phyloP scores from a whole-genome alignment of 305 asterid genomes.

The Plantago lanceolata region DNA sequence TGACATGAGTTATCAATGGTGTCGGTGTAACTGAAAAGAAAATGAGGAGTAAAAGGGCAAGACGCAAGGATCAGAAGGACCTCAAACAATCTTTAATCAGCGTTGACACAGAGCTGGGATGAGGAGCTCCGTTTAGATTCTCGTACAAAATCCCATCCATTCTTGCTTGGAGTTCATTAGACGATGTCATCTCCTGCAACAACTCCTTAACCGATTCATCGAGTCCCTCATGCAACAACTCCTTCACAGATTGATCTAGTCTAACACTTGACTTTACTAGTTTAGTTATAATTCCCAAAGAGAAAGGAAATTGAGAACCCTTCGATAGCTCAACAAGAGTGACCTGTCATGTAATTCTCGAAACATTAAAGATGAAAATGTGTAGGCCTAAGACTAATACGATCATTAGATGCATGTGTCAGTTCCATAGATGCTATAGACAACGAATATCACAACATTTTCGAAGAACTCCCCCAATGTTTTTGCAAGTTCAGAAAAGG shows the following conservation, averaged over 20 bases:
- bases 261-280: constrained; percentile 43
- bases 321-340: constrained; percentile 61
- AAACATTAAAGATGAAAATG: constrained; percentile 16
- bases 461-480: too few species aligned
- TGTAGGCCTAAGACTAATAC: not conserved
- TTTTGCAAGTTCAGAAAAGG: too few species aligned
- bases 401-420: not conserved
- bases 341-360: constrained; percentile 39
- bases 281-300: constrained; percentile 40
- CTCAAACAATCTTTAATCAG: constrained; percentile 47
- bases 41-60: not conserved
- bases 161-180: constrained; percentile 62
- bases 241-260: constrained; percentile 48
- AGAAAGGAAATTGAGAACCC: constrained; percentile 33
- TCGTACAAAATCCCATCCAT: constrained; percentile 66
- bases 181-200: constrained; percentile 44
- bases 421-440: too few species aligned
- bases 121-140: constrained; percentile 45
- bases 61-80: constrained; percentile 32
- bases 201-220: constrained; percentile 48
- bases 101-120: constrained; percentile 28
- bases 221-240: constrained; percentile 47
- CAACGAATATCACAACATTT: too few species aligned
- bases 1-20: not conserved
- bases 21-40: not conserved